A percentile compares a stretch with the other conserved stretches of the same genome.
Evolutionary conservation across 179 eudicot genomes (phyloP).

Genomic region (Patellifolia procumbens): DNA sequence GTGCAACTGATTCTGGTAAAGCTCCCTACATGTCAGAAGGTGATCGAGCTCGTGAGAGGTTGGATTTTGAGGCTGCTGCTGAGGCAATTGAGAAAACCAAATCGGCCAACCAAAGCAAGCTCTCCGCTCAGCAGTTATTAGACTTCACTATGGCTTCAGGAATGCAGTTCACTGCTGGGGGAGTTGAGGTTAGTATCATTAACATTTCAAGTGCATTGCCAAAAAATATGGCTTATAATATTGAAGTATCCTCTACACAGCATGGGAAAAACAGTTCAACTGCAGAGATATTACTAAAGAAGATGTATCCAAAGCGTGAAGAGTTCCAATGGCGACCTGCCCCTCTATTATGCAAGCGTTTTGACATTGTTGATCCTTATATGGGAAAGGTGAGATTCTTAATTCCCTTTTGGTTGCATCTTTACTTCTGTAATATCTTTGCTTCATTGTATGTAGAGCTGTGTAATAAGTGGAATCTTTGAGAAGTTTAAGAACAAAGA

Average conservation of each 20-base stretch:
- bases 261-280: conserved; percentile 37
- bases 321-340: conserved; percentile 96
- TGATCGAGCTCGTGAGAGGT: conserved; percentile 93
- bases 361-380: conserved; percentile 84
- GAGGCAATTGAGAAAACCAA: conserved; percentile 65
- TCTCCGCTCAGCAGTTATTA: conserved; percentile 49
- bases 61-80: conserved; percentile 95
- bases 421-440: neutral
- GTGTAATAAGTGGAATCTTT: neutral
- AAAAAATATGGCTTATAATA: neutral
- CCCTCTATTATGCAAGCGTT: conserved; percentile 88
- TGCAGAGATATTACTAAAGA: conserved; percentile 46
- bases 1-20: conserved; percentile 69
- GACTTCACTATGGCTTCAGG: conserved; percentile 49
- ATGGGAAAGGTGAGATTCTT: conserved; percentile 58
- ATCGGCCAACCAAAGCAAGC: conserved; percentile 43
- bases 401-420: neutral
- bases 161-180: conserved; percentile 76
- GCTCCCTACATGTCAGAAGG: conserved; percentile 77
- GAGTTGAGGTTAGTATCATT: conserved; percentile 56
- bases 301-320: conserved; percentile 72
- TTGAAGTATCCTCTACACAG: conserved; percentile 30
- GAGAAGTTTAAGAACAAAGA: no score
- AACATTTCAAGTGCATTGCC: neutral
- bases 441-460: neutral